A percentile compares a stretch with the other conserved stretches of the same genome.
Evolutionary conservation across 345 rosid species (phyloP).

Genomic region (Gossypium herbaceum): DNA sequence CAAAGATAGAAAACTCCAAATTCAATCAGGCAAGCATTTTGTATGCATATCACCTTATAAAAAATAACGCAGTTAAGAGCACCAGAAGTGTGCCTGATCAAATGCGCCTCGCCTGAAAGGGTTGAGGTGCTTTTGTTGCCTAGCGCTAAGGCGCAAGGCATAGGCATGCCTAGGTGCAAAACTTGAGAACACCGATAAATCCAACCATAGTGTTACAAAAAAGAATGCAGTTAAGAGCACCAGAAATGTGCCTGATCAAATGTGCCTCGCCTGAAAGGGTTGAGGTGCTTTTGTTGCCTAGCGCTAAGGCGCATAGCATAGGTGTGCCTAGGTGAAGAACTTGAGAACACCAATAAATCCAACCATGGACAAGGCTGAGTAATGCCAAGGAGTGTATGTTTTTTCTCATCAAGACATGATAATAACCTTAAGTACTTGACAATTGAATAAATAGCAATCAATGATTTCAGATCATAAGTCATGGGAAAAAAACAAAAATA

Average conservation of each 20-base stretch:
- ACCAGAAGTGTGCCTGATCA: not conserved
- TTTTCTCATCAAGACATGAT: not conserved
- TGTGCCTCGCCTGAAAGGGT: not conserved
- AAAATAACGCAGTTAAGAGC: too few relatives aligned
- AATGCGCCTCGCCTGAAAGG: not conserved
- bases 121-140: not conserved
- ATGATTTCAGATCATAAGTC: not conserved
- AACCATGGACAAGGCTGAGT: not conserved
- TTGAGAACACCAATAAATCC: not conserved
- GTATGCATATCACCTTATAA: too few relatives aligned
- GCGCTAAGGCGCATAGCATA: not conserved
- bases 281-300: not conserved
- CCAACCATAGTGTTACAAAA: not conserved
- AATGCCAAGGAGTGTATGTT: not conserved
- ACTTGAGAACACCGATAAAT: not conserved
- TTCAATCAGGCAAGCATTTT: too few relatives aligned
- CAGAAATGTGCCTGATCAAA: not conserved
- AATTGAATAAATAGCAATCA: slow-evolving; percentile 3
- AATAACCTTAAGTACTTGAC: not conserved
- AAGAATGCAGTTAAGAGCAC: too few relatives aligned
- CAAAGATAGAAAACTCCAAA: too few relatives aligned
- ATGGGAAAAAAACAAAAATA: slow-evolving; percentile 18
- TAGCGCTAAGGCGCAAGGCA: not conserved
- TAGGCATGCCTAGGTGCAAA: not conserved
- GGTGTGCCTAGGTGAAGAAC: not conserved